These are phyloP conservation scores for Apiotrichum akiyoshidainum DNA, from an alignment of 1,284 basidiomycete species.

Conservation along the genomic window DNA sequence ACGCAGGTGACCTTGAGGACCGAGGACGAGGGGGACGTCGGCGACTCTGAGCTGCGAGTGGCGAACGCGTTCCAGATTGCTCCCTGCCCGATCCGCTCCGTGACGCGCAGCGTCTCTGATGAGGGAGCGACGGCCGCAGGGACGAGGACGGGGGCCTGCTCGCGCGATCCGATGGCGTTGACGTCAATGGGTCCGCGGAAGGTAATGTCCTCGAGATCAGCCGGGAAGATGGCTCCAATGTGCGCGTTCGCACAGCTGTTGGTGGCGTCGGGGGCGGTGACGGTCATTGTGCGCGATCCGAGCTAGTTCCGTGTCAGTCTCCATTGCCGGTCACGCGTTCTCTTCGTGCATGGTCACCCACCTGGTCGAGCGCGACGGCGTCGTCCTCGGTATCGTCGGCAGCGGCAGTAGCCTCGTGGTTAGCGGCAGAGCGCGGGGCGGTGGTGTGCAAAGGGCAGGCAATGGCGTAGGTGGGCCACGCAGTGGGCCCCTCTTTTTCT, in stretches of 20 bases:
- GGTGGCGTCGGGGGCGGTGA: background rate
- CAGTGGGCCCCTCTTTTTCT: slow-evolving; percentile 1
- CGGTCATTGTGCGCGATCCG: background rate
- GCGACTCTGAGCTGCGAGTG: background rate
- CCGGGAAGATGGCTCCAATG: slow-evolving; percentile 2
- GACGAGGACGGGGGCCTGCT: background rate
- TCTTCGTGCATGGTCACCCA: background rate
- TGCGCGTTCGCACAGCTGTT: background rate
- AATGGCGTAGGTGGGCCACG: background rate
- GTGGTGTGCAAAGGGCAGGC: background rate
- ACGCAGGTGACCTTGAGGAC: slow-evolving; percentile 6
- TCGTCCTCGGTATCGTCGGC: background rate
- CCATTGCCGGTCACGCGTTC: too few species aligned
- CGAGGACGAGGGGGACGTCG: background rate
- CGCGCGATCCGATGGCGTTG: background rate
- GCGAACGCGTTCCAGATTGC: slow-evolving; percentile 8
- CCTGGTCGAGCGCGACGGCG: slow-evolving; percentile 4
- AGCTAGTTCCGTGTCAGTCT: background rate
- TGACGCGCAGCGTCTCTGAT: background rate
- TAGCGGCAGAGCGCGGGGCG: background rate
- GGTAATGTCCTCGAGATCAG: background rate
- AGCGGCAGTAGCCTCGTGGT: background rate
- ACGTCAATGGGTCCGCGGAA: slow-evolving; percentile 6
- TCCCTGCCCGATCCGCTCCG: slow-evolving; percentile 7
- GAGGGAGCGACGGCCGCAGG: background rate